Base-by-base conservation (phyloP, 768 basidiomycete genomes). In the Agrocybe pediades region DNA sequence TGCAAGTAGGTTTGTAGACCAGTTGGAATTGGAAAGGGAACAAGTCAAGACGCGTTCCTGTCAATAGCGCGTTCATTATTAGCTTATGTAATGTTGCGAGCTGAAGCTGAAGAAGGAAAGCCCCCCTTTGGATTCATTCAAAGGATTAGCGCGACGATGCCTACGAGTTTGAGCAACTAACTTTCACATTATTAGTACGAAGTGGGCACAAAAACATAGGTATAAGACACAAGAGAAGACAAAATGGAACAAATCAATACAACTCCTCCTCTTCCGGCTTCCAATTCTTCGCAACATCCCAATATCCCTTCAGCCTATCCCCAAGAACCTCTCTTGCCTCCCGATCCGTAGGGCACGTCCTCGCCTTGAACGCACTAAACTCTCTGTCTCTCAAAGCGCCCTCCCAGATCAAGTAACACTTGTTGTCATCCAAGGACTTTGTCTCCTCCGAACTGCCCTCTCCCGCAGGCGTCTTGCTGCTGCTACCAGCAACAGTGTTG, bases 201-300 rank as follows among this genome's bases (percentile, higher is more conserved):
- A n/a, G n/a, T n/a, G n/a, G n/a, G n/a, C n/a, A n/a, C n/a, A n/a
- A n/a, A n/a, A n/a, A n/a, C n/a, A n/a, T n/a, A n/a, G n/a, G n/a
- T 13, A 13, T 17, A 19, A 45, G 23, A 54, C 30, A 17, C 15
- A 54, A 41, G 9, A 47, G 29, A 30, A 30, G 15, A 30, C 13
- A 36, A 36, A 36, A 41, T 15, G 33, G 3, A 13, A 36, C n/a
- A 36, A 27, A 62, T 71, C 66, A 87, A 63, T 84, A 83, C 61
- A 85, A 59, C 53, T 91, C 88, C 60, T 91, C 89, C 49, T 93
- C 91, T 68, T 90, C 87, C 4, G 84, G 80, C 67, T 84, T 90
- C 84, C 87, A 92, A 63, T 90, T 89, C 84, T 95, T 97, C 24
- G 93, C 86, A 70, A 91, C 82, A 68, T 98, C 96, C 95, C 95